Conservation (phyloP, 805 yeast species). For the Saccharomycopsis fodiens region DNA sequence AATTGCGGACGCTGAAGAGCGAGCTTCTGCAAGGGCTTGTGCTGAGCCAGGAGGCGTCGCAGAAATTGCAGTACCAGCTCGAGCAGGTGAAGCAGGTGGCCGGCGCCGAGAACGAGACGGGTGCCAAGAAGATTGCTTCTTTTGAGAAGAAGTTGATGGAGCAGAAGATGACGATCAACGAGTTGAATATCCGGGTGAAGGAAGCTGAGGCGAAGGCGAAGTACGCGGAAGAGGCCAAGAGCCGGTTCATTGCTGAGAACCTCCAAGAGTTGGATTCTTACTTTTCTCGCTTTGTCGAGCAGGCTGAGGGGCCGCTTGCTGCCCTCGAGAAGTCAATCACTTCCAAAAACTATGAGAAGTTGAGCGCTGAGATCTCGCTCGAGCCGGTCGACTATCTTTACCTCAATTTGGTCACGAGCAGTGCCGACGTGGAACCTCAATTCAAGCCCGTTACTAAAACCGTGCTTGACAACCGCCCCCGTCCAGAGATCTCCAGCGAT, state of each 20-base stretch:
- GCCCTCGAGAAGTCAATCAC: neutral
- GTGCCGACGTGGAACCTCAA: neutral
- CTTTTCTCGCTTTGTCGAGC: neutral
- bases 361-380: slow-evolving; percentile 13
- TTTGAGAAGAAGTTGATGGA: neutral
- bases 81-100: neutral
- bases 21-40: too few species aligned
- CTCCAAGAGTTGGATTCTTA: neutral
- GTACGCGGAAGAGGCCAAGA: neutral
- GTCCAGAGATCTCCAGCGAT: slow-evolving; percentile 8
- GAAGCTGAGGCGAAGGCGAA: neutral
- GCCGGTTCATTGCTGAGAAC: neutral
- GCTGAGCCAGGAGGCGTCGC: neutral
- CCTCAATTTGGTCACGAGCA: slow-evolving; percentile 4
- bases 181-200: neutral
- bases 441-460: neutral
- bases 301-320: neutral
- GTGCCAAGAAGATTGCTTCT: neutral
- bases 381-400: slow-evolving; percentile 20
- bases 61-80: neutral
- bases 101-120: neutral
- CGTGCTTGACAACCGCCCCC: slow-evolving; percentile 2
- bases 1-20: neutral
- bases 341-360: neutral
- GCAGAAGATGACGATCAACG: neutral